Evolutionary conservation across 2,329 filamentous ascomycete species (phyloP), one percentile per base, ranked within the genome.

Genomic region (Aspergillus sp.): DNA sequence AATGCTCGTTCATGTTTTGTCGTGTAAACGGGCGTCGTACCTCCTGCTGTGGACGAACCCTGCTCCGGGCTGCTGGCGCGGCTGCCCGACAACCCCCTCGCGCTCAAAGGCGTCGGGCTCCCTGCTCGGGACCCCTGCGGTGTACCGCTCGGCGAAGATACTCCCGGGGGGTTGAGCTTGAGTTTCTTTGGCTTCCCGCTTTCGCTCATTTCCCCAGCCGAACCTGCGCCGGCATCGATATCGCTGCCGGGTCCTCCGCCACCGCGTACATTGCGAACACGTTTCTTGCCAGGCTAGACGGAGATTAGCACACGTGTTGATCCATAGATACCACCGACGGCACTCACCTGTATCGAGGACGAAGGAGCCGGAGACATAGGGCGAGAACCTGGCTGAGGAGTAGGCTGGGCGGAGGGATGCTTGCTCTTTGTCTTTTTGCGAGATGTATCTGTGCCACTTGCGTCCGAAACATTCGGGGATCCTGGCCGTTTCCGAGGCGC

Each of bases 401-500:
- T 43, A 14, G 49, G 37, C 29, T 57, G 57, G n/a, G 52, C 42
- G 4, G 49, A 36, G 8, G 44, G 42, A 40, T 75, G 72, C 54
- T 81, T 82, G 64, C 80, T 83, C 53, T 82, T 75, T 55, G 73
- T 75, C 65, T 84, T 85, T 63, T 91, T 86, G 44, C 82, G 80
- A 15, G 79, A 76, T 1, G 84, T 89, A 56, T 96, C 89, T 47
- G 88, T 93, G 33, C 86, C 89, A 55, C 86, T 93, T 7, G 86
- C 86, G 55, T 96, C 89, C 2, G 86, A 95, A 19, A 83, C 71
- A 43, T 88, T 82, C 3, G 88, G 86, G 11, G 86, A 94, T 12
- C 86, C 86, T 19, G 84, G 74, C 17, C 89, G 79, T 64, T 95
- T 95, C 32, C 89, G 72, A 19, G 69, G 71, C 4, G 62, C 51